Evolutionary conservation across 352 stramenopile species (phyloP), one percentile per base, ranked within the genome.

Genomic region (Thalassiosira pacifica): DNA sequence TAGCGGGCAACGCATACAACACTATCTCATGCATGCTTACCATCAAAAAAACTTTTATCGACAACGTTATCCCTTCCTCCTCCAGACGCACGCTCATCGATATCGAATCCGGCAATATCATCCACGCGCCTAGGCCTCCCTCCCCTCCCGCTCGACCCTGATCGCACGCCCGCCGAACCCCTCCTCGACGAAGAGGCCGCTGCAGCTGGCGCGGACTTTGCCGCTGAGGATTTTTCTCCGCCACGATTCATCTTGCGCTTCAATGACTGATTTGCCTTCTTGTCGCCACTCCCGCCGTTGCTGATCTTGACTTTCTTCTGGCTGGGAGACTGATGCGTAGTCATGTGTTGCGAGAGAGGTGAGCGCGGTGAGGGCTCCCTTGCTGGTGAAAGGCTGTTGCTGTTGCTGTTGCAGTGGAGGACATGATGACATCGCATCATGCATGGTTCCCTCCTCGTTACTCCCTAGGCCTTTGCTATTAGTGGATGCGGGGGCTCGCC

Each of bases 1-100:
- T 8, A 8, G 6, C 22, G 18, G 22, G 52, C 52, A 61, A 27
- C 24, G 10, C 52, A 61, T 9, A 6, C 52, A 27, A 27, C n/a
- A n/a, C n/a, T n/a, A n/a, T n/a, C n/a, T 55, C 37, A 40, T 60
- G 26, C 19, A 11, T 27, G 55, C 69, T 31, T 4, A 77, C 69
- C 52, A 67, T 77, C 69, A 68, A 77, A 77, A 63, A 68, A 77
- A 16, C 53, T 77, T 32, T 42, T 77, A 64, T 77, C 52, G n/a
- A 34, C 13, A 48, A 48, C 13, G 37, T 48, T 13, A 13, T 48
- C 37, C 37, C 37, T 48, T 13, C 37, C 37, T 13, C 37, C 37
- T 13, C 37, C 69, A 53, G 34, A 31, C n/a, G n/a, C n/a, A 16
- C 37, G 40, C 27, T 74, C 66, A 63, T 73, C 60, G 5, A 18